phyloP scores from a whole-genome alignment of 306 rosid genomes.

The Castanospermum australe region DNA sequence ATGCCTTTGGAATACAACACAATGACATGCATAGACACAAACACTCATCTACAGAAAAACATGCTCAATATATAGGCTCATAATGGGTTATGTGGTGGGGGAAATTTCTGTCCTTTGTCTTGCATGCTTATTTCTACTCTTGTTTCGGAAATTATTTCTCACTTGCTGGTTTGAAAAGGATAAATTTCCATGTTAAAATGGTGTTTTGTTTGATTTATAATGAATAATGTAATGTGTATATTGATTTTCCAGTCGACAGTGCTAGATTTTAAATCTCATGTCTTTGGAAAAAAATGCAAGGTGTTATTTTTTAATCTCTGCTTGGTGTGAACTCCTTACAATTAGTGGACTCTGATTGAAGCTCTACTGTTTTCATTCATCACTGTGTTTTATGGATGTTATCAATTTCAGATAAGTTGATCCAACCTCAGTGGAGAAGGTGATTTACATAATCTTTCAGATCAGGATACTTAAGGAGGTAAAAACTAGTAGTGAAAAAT shows the following conservation, averaged over 20 bases:
- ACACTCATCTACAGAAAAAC: background rate
- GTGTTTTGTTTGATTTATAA: background rate
- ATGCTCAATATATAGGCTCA: background rate
- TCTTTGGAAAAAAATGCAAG: background rate
- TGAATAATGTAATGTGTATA: background rate
- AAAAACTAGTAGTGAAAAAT: background rate
- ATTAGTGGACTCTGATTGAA: background rate
- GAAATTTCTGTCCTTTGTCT: background rate
- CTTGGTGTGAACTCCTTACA: background rate
- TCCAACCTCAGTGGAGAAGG: constrained; percentile 54
- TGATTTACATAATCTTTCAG: constrained; percentile 5
- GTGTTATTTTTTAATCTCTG: background rate
- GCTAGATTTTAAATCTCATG: background rate
- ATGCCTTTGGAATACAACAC: background rate
- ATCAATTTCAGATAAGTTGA: constrained; percentile 42
- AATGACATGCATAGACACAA: background rate
- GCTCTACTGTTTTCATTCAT: background rate
- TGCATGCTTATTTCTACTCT: background rate
- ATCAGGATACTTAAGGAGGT: background rate
- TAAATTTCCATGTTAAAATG: background rate
- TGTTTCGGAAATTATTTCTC: background rate
- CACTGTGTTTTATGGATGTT: background rate
- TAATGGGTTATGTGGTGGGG: background rate
- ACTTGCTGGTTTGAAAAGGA: background rate
- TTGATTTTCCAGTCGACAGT: background rate